Conservation (phyloP, 2,329 filamentous ascomycete species). For the Thelonectria rubi region DNA sequence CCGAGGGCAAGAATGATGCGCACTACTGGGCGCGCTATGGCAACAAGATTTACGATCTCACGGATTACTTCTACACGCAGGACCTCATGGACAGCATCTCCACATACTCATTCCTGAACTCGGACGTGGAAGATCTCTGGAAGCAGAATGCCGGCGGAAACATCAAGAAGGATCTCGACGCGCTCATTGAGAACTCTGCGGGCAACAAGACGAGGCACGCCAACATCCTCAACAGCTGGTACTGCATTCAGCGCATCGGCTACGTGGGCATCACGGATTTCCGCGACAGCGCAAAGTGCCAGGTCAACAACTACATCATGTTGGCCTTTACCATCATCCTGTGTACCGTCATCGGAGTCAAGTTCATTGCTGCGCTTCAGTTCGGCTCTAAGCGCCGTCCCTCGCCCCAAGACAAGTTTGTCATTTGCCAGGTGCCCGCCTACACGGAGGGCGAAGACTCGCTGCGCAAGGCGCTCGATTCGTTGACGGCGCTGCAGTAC, state of each 20-base stretch:
- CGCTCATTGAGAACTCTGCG: conserved; percentile 56
- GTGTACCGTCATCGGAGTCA: conserved; percentile 80
- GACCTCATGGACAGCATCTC: conserved; percentile 62
- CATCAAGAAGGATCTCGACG: conserved; percentile 73
- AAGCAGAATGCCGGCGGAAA: conserved; percentile 81
- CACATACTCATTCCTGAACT: conserved; percentile 77
- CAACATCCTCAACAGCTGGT: conserved; percentile 71
- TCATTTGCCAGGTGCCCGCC: conserved; percentile 96
- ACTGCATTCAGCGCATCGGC: conserved; percentile 85
- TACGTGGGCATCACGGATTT: conserved; percentile 88
- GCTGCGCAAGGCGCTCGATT: conserved; percentile 90
- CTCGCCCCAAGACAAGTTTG: conserved; percentile 94
- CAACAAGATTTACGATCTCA: conserved; percentile 84
- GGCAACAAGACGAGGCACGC: conserved; percentile 61
- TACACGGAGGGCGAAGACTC: conserved; percentile 99
- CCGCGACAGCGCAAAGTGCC: conserved; percentile 77
- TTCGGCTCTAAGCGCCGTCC: conserved; percentile 92
- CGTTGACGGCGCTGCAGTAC: conserved; percentile 91
- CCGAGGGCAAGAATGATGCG: conserved; percentile 71
- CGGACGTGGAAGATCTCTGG: conserved; percentile 72
- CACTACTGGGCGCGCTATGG: conserved; percentile 85
- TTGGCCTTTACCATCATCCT: conserved; percentile 88
- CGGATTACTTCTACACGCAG: conserved; percentile 87
- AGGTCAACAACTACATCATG: conserved; percentile 90
- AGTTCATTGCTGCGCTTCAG: conserved; percentile 93